Evolutionary conservation across 1,139 yeast species (phyloP), one percentile per base, ranked within the genome.

Genomic region (Hanseniaspora sp.): DNA sequence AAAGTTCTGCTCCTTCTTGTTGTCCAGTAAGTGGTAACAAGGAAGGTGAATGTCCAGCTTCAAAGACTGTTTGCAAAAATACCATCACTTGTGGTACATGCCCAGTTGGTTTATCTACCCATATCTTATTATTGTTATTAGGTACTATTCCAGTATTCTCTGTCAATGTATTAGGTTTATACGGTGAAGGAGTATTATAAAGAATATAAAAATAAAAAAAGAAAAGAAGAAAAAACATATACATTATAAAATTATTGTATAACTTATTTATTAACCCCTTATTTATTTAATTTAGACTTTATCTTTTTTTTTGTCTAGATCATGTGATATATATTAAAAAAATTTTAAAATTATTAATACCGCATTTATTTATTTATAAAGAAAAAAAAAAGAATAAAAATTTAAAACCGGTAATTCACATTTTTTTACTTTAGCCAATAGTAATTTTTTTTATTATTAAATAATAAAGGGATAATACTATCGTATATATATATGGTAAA

Each of bases 121-220:
- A 62, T 46, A 48, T 63, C 28, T 34, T 57, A 6, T n/a, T 61
- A 2, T 58, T 61, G 8, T 51, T 63, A 1, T 30, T 57, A 1
- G 52, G 60, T n/a, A 58, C 63, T n/a, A 48, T 60, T 5, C 58
- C 58, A 3, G 69, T 67, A 5, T 60, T 64, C 41, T 57, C 59
- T 13, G 62, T 64, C 48, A 61, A 67, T 18, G 62, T 64, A 8
- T 40, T 66, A 12, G 69, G 69, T 13, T 45, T 66, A 18, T 64
- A 64, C 53, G 69, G 69, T 18, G 69, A 66, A 51, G 66, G 66
- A 35, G 45, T 56, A 4, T 49, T 57, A 9, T 56, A 41, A 46
- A 23, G 23, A 23, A 23, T 23, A 23, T 23, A 3, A 3, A 23
- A 23, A 23, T 4, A 23, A 23, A 2, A 23, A 23, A 2, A 23